Evolutionary conservation across 768 basidiomycete genomes (phyloP).

Genomic region (Cytidiella melzeri): DNA sequence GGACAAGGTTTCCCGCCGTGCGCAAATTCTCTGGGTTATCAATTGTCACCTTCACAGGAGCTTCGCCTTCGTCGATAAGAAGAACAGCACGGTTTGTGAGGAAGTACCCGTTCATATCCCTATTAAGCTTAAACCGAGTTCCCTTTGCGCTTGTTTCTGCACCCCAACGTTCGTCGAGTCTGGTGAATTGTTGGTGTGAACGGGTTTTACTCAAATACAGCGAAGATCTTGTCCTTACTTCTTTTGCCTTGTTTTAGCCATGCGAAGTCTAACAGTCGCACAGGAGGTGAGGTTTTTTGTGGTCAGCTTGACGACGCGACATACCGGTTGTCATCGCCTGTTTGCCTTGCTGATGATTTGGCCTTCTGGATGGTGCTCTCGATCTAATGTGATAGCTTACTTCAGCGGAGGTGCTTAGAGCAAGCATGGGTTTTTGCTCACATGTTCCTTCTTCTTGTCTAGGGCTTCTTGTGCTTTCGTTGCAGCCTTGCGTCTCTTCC

Average conservation of each 20-base stretch:
- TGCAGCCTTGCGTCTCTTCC: conserved; percentile 16
- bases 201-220: too few species aligned
- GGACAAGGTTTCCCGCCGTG: conserved; percentile 15
- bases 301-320: conserved; percentile 8
- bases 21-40: conserved; percentile 15
- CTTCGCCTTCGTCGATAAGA: conserved; percentile 16
- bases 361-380: conserved; percentile 9
- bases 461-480: conserved; percentile 14
- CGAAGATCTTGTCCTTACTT: too few species aligned
- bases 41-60: conserved; percentile 14
- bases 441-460: conserved; percentile 17
- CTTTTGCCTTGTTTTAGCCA: conserved; percentile 10
- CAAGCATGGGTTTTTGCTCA: not conserved
- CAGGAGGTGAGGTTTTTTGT: too few species aligned
- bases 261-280: conserved; percentile 4
- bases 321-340: conserved; percentile 20
- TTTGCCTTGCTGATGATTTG: conserved; percentile 14
- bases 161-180: conserved; percentile 16
- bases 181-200: too few species aligned
- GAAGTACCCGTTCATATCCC: conserved; percentile 15
- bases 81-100: conserved; percentile 7
- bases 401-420: not conserved
- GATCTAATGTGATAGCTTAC: not conserved
- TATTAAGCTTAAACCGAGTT: conserved; percentile 19
- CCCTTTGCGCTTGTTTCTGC: conserved; percentile 20